A percentile compares a stretch with the other conserved stretches of the same genome.
Conservation (phyloP, 768 basidiomycete species). For the Suillus clintonianus region DNA sequence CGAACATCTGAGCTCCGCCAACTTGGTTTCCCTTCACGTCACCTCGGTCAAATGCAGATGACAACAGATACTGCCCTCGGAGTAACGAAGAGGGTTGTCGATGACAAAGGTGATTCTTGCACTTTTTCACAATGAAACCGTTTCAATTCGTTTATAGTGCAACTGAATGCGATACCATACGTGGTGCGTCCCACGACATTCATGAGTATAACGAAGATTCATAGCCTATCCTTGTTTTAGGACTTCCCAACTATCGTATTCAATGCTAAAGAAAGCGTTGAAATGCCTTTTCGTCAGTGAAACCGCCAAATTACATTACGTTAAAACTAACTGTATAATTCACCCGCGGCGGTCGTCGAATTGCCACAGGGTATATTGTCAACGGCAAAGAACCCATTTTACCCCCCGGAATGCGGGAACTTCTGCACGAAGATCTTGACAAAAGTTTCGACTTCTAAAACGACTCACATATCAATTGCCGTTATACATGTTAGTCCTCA, state of each 20-base stretch:
- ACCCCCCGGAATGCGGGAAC: slow-evolving; percentile 88
- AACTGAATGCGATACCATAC: slow-evolving; percentile 72
- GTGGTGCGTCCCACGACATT: slow-evolving; percentile 45
- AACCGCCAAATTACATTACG: background rate
- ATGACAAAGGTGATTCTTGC: slow-evolving; percentile 52
- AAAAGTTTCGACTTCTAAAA: slow-evolving; percentile 79
- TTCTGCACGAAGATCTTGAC: slow-evolving; percentile 84
- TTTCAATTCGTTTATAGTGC: slow-evolving; percentile 36
- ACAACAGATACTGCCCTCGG: slow-evolving; percentile 97
- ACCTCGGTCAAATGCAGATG: slow-evolving; percentile 91
- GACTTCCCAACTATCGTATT: slow-evolving; percentile 90
- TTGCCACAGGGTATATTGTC: slow-evolving; percentile 47
- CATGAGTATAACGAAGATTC: too few relatives aligned
- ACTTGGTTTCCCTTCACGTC: slow-evolving; percentile 84
- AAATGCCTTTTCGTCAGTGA: slow-evolving; percentile 94
- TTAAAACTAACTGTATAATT: background rate
- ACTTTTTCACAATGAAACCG: too few relatives aligned
- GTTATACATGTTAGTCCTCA: background rate
- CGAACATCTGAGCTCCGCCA: slow-evolving; percentile 86
- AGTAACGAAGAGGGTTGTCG: slow-evolving; percentile 82
- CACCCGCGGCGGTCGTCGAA: background rate
- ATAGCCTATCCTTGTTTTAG: slow-evolving; percentile 38
- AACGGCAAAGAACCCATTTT: slow-evolving; percentile 63
- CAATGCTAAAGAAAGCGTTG: slow-evolving; percentile 85
- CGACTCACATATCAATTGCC: background rate